Base-by-base conservation (phyloP, 2,329 filamentous ascomycete genomes). In the Penicillium sp. region DNA sequence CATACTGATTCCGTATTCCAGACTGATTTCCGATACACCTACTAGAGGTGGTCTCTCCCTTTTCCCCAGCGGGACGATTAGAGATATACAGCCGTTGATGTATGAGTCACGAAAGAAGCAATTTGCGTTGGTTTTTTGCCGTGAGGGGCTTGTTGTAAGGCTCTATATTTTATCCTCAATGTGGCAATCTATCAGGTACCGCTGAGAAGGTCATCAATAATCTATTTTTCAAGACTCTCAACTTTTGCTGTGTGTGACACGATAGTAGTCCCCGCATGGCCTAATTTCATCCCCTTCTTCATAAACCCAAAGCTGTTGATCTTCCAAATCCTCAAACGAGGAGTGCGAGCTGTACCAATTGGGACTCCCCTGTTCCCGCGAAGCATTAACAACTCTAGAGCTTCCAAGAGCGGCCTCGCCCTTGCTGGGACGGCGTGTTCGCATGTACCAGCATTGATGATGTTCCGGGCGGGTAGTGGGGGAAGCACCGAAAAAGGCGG, bases 21-120 rank as follows among this genome's bases (percentile, higher is more conserved):
- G 74, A 60, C 65, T 3, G 69, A 69, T 10, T 77, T 76, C 37
- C 67, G 69, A 61, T 76, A 76, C 57, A 76, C 75, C 16, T 76
- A 75, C 57, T 77, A 57, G 28, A 22, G 16, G 3, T 19, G 38
- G 6, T 28, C 25, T 19, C 6, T 6, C 22, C 4, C 22, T 1
- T 11, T n/a, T 26, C 28, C n/a, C 37, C 11, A 43, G 33, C 22
- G 19, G 14, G 2, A 14, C 25, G 19, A 16, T 45, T 38, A n/a
- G 38, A n/a, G 52, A 57, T 22, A 51, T n/a, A 26, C n/a, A 10
- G 19, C 49, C 22, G 22, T 52, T 52, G n/a, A 22, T 52, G 49
- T 26, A 38, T n/a, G 30, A 37, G n/a, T 37, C 6, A 52, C 11
- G 49, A 52, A 3, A 52, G 19, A 49, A 16, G 26, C 22, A n/a